Evolutionary conservation across 352 stramenopile species (phyloP), one percentile per base, ranked within the genome.

Genomic region (Globisporangium paddicum): DNA sequence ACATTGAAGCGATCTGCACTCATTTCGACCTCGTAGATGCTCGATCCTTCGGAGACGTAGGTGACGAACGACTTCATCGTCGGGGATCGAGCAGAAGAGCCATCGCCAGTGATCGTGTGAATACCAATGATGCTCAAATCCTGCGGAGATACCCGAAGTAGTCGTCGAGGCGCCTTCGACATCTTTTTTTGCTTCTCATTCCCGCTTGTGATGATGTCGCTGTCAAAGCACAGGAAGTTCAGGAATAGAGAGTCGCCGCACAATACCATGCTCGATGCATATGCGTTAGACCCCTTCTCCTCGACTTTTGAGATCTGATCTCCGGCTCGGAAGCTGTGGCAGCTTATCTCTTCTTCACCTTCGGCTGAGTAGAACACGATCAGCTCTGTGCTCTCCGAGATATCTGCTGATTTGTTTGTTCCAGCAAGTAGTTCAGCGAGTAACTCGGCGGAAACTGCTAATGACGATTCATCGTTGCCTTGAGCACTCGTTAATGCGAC

Each of bases 11-110:
- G 25, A 42, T 72, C 64, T 0, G 66, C 61, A 25, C 60, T 61
- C 52, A 82, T 60, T 26, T 74, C 56, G 40, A 90, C 66, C 26
- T 90, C 76, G 55, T 84, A 90, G 13, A 90, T 67, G 0, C 61
- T 44, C 52, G 55, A 56, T n/a, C 79, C 79, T 71, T 89, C 79
- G 10, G 79, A 74, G 21, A 68, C 42, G 49, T 86, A 87, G 0
- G 55, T 51, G 46, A 75, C 70, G 1, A 82, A 71, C 34, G 55
- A 60, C n/a, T 59, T 76, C 48, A 16, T 49, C 19, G 56, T 63
- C 41, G 9, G 23, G 11, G 25, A 56, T 57, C 5, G 30, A 18
- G 44, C 55, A 44, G 41, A n/a, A 25, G n/a, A 55, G 34, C 11
- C 50, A 18, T 47, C 61, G 44, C 44, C 37, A 4, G 28, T 16